A percentile compares a stretch with the other conserved stretches of the same genome.
Conservation (phyloP, 139 green algal genomes). For the Tetradesmus obliquus region DNA sequence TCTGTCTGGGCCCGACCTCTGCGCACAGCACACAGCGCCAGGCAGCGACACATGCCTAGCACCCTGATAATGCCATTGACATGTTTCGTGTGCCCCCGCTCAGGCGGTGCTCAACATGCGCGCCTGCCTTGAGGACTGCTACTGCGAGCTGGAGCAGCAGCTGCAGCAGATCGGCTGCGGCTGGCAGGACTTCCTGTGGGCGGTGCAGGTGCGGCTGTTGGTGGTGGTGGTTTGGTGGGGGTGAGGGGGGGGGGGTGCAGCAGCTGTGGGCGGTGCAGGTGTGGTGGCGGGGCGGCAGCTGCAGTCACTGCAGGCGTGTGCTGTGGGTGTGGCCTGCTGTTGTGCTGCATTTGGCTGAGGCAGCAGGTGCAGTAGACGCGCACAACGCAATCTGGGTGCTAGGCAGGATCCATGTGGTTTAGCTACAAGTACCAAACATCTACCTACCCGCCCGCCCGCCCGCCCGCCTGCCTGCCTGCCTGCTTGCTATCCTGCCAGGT, state of each 20-base stretch:
- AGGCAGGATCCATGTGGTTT: too few species aligned
- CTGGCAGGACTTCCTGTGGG: constrained; percentile 56
- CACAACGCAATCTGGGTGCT: too few species aligned
- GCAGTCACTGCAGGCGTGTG: background rate
- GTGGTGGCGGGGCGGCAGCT: background rate
- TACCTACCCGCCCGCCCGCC: too few species aligned
- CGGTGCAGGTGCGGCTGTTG: constrained; percentile 52
- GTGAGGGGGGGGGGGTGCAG: background rate
- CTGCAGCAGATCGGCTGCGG: constrained; percentile 42
- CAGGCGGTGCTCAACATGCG: constrained; percentile 24
- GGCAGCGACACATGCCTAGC: too few species aligned
- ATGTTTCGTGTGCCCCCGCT: too few species aligned
- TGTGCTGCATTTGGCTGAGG: too few species aligned
- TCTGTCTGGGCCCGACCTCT: too few species aligned
- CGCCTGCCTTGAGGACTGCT: constrained; percentile 31
- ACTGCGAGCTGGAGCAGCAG: constrained; percentile 38
- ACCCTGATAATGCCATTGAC: too few species aligned
- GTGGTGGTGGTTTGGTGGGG: background rate
- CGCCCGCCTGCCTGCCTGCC: background rate
- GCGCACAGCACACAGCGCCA: too few species aligned
- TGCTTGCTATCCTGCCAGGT: constrained; percentile 20
- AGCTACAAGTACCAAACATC: too few species aligned
- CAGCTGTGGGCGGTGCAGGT: background rate
- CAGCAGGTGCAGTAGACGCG: background rate
- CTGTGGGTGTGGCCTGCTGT: too few species aligned